Evolutionary conservation across 306 rosid species (phyloP), one percentile per base, ranked within the genome.

Genomic region (Acacia acuminata): DNA sequence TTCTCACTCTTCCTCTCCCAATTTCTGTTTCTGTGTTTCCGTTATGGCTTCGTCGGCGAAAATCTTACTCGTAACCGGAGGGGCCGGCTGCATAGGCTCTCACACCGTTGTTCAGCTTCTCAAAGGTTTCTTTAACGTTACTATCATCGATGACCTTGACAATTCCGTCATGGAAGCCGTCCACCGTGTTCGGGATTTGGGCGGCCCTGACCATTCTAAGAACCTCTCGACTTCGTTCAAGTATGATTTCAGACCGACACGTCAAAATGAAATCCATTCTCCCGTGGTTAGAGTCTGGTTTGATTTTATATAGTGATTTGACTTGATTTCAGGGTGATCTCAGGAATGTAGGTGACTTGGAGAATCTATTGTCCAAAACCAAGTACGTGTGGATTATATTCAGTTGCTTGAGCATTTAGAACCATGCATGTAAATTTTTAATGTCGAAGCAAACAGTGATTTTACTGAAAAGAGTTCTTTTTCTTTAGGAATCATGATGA

Each of bases 21-120:
- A 70, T 45, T n/a, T 25, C 27, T 17, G 16, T 69, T n/a, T 71
- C 36, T 44, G 4, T 13, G 32, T 43, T 45, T 27, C 8, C 42
- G 47, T 15, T 69, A 92, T 88, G 90, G 91, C 86, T 12, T 85
- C 83, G 0, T 61, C 81, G 11, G 77, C 76, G 51, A 90, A 87
- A 86, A 88, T 74, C 68, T 86, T 94, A 67, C 92, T 96, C 24
- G 94, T 94, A 2, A 94, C 99, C 42, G 98, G 98, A 0, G 96
- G 97, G 15, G 94, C 98, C 8, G 97, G 99, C 1, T 96, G 92
- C 88, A 91, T 94, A 8, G 98, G 97, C 50, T 88, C 90, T 75
- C 98, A 96, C 90, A 94, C 98, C 12, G 96, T 84, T 17, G 90
- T 94, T 81, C 98, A 92, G 87, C 98, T 96, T 27, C 98, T 96